Evolutionary conservation across 2,329 filamentous ascomycete genomes (phyloP), one percentile per base, ranked within the genome.

Genomic region (Dactylonectria macrodidyma): DNA sequence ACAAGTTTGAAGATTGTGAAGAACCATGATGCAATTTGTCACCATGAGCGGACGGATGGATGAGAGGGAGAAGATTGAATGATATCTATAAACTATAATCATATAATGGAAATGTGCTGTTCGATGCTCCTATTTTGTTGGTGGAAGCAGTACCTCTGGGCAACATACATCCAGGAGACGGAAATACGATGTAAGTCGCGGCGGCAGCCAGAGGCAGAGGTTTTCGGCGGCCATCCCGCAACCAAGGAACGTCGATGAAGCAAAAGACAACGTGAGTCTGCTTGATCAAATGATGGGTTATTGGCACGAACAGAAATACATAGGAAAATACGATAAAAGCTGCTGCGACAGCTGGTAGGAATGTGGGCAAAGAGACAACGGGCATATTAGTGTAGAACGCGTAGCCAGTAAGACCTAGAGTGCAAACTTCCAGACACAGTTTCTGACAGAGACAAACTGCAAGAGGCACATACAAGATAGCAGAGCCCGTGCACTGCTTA

Each of bases 1-100:
- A n/a, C 9, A 48, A 55, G n/a, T 50, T 62, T 26, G 30, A 62
- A 62, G 59, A 62, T 66, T 66, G 54, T 59, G 48, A 30, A 10
- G 59, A 14, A 44, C 33, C 24, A 33, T 8, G 34, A 10, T 48
- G 26, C 36, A 47, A 16, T 57, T 3, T 24, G n/a, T 24, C 22
- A 10, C 11, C 30, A 8, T 14, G 30, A 33, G 36, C n/a, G 30
- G 30, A 54, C n/a, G 22, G 16, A 36, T n/a, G 38, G 44, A 65
- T 54, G 30, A 22, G 51, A 26, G 9, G 22, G 30, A 58, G 24
- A 56, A 44, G 14, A 44, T 57, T 48, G 41, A 56, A 55, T 16
- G 41, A 19, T 54, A 48, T 65, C n/a, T 48, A 50, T 59, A 24
- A n/a, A 12, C 6, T 44, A 48, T 30, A 34, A 62, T 41, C 38